Conservation (phyloP, 768 basidiomycete genomes). For the Cyclocybe aegerita region DNA sequence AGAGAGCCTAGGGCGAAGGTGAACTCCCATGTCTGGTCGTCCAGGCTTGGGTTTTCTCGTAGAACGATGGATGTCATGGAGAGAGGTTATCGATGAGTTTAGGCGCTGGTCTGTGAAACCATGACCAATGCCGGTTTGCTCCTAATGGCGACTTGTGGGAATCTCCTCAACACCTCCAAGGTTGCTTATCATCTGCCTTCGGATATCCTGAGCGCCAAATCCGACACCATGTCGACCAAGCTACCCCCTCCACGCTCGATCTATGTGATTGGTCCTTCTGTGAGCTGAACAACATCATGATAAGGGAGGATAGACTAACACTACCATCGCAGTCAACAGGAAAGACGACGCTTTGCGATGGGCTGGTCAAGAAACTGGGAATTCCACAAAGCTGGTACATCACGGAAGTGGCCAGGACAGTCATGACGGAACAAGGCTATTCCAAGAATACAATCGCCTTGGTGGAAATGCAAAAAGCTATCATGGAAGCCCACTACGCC, state of each 20-base stretch:
- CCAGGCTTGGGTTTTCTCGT: conserved; percentile 38
- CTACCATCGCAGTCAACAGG: conserved; percentile 47
- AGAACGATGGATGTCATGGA: conserved; percentile 38
- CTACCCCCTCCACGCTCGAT: conserved; percentile 18
- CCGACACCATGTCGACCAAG: not conserved
- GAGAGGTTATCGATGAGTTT: conserved; percentile 8
- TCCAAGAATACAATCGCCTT: conserved; percentile 48
- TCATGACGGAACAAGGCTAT: conserved; percentile 55
- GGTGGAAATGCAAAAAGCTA: conserved; percentile 62
- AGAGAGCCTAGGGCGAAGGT: conserved; percentile 26
- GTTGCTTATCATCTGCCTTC: not conserved
- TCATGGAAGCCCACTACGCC: conserved; percentile 55
- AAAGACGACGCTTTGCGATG: conserved; percentile 67
- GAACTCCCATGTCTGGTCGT: conserved; percentile 58
- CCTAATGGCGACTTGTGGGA: not conserved
- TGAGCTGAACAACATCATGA: conserved; percentile 18
- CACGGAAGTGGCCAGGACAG: conserved; percentile 58
- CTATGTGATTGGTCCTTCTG: conserved; percentile 56
- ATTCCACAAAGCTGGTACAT: conserved; percentile 42
- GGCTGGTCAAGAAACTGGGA: conserved; percentile 41
- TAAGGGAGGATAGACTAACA: not conserved
- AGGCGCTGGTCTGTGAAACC: conserved; percentile 17
- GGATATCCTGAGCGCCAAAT: not conserved
- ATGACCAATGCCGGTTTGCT: not conserved
- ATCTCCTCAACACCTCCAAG: not conserved